Base-by-base conservation (phyloP, 805 yeast species). In the Millerozyma acaciae region DNA sequence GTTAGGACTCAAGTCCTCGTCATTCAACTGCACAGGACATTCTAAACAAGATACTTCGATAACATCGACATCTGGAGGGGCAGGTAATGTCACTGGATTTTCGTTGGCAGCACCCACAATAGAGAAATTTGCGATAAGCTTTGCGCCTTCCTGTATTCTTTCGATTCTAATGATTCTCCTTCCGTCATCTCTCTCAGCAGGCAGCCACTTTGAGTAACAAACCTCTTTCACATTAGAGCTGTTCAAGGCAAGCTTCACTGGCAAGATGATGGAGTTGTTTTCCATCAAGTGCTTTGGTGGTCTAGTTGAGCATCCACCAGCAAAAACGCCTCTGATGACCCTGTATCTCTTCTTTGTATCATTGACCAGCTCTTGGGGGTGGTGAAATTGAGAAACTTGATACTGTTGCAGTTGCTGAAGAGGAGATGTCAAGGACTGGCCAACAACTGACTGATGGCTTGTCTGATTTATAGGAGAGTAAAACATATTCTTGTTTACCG, bases 31-130 rank as follows among this genome's bases (percentile, higher is more conserved):
- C 12, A 44, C 51, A 20, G 46, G 47, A 40, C 80, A 73, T 44
- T 73, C 73, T 28, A 78, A 57, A 45, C 84, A 78, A 21, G 80
- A 72, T 9, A 78, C 78, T 45, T 78, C 84, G 17, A 75, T 70
- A 16, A 71, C 70, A 33, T 70, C 76, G 32, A 62, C 71, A 20
- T 68, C 74, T 3, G 63, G 62, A 0, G 68, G 58, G 1, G 63
- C 53, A 0, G 70, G 63, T 19, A 50, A 42, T 3, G 63, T 47
- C 3, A 48, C 54, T 14, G 75, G 75, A 37, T 75, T 54, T 36
- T 70, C 74, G 25, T 55, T 50, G 3, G 78, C 80, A 35, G 72
- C 50, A 2, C 78, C 78, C 28, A 75, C 63, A 28, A 77, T 70
- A 29, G 66, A 60, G 43, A 78, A 77, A 22, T 62, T 55, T 13